Conservation (phyloP, 768 basidiomycete species). For the Xerocomus potaroensis region DNA sequence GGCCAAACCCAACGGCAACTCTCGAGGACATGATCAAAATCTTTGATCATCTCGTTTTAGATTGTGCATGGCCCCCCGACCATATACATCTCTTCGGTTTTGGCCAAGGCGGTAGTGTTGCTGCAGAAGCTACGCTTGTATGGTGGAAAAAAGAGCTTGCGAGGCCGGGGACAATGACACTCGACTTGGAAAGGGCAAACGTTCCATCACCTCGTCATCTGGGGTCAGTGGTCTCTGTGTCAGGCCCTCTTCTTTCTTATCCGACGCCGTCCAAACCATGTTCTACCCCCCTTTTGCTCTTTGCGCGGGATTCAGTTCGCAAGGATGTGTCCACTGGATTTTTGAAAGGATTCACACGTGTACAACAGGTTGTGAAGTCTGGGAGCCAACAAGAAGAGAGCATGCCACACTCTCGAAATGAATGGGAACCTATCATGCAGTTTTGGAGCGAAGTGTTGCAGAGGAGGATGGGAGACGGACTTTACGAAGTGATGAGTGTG, state of each 20-base stretch:
- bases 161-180: neutral
- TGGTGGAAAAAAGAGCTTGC: conserved; percentile 45
- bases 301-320: conserved; percentile 48
- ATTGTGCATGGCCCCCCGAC: conserved; percentile 61
- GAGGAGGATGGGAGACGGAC: conserved; percentile 52
- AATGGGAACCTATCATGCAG: conserved; percentile 82
- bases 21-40: conserved; percentile 52
- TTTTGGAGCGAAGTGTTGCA: conserved; percentile 77
- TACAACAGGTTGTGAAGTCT: conserved; percentile 46
- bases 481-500: conserved; percentile 63
- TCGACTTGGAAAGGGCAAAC: conserved; percentile 10
- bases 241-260: conserved; percentile 74
- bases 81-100: conserved; percentile 88
- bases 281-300: conserved; percentile 59
- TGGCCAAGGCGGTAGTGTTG: conserved; percentile 80
- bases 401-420: conserved; percentile 73
- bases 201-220: conserved; percentile 32
- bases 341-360: conserved; percentile 53
- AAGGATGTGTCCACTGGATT: conserved; percentile 47
- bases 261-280: conserved; percentile 54
- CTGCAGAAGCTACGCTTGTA: conserved; percentile 57
- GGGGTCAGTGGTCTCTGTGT: conserved; percentile 65
- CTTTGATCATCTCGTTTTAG: conserved; percentile 51
- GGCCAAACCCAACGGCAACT: conserved; percentile 70
- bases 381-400: conserved; percentile 37